Evolutionary conservation across 2,329 filamentous ascomycete species (phyloP).

Genomic region (Botrytis elliptica): DNA sequence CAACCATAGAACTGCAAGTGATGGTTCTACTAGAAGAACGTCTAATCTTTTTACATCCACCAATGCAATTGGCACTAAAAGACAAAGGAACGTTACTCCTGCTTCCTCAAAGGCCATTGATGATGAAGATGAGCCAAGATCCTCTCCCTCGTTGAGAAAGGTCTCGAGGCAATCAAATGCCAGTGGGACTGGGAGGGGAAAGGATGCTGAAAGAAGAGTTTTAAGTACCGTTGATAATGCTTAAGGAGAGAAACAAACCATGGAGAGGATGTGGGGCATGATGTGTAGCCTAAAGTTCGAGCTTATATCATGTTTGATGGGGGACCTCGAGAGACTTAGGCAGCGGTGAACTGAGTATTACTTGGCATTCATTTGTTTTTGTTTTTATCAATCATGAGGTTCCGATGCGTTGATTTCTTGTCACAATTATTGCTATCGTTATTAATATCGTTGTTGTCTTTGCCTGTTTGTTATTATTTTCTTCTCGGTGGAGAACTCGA

Average conservation of each 20-base stretch:
- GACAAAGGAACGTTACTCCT: slow-evolving; percentile 49
- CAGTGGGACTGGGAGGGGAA: slow-evolving; percentile 10
- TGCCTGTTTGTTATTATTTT: background rate
- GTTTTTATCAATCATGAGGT: background rate
- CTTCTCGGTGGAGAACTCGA: background rate
- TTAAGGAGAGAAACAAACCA: slow-evolving; percentile 2
- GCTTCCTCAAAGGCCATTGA: slow-evolving; percentile 48
- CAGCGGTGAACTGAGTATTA: background rate
- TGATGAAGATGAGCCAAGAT: slow-evolving; percentile 46
- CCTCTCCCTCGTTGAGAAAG: slow-evolving; percentile 31
- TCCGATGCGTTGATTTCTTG: background rate
- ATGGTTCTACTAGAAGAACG: slow-evolving; percentile 25
- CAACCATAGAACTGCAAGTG: slow-evolving; percentile 2
- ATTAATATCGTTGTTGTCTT: slow-evolving; percentile 1
- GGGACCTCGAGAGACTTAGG: background rate
- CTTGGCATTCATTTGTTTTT: background rate
- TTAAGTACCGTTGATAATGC: slow-evolving; percentile 34
- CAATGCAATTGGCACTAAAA: slow-evolving; percentile 41
- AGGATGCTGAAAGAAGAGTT: slow-evolving; percentile 27
- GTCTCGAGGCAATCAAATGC: slow-evolving; percentile 28
- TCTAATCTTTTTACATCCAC: slow-evolving; percentile 28
- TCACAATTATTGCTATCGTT: background rate
- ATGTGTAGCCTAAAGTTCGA: background rate
- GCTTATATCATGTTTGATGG: background rate
- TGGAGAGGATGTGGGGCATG: background rate